Conservation (phyloP, 148 eudicot genomes). For the Rheum nobile region DNA sequence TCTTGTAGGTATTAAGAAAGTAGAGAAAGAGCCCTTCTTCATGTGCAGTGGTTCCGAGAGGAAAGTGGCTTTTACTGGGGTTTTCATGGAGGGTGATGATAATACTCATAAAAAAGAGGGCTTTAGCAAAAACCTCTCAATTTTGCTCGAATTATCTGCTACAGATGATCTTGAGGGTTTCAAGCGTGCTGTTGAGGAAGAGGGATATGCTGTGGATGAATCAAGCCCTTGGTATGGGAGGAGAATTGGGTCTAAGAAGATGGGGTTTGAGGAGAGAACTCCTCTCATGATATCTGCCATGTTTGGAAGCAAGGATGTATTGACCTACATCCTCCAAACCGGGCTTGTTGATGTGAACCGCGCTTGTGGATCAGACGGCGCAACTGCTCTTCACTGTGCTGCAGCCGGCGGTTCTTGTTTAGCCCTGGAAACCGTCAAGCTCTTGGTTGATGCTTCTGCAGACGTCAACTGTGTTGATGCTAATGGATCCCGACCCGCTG, state of each 20-base stretch:
- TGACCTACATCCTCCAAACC: slow-evolving; percentile 35
- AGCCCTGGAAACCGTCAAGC: slow-evolving; percentile 22
- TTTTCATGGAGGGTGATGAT: slow-evolving; percentile 2
- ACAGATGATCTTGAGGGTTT: slow-evolving; percentile 43
- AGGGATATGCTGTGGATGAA: slow-evolving; percentile 28
- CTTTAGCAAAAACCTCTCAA: slow-evolving; percentile 12
- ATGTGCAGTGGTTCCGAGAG: slow-evolving; percentile 5
- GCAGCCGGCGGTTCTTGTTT: slow-evolving; percentile 58
- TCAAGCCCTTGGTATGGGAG: slow-evolving; percentile 65
- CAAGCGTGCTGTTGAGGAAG: slow-evolving; percentile 37
- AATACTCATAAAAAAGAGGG: not conserved
- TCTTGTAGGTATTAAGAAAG: not conserved
- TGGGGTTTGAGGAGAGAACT: slow-evolving; percentile 64
- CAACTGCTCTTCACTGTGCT: slow-evolving; percentile 82
- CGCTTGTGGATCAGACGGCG: slow-evolving; percentile 53
- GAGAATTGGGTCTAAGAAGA: slow-evolving; percentile 53
- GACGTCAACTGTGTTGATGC: slow-evolving; percentile 36
- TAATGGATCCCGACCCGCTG: slow-evolving; percentile 45
- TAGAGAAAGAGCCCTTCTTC: not conserved
- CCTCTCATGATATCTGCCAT: slow-evolving; percentile 75
- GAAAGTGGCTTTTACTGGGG: not conserved
- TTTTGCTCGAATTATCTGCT: slow-evolving; percentile 71
- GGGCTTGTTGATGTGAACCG: slow-evolving; percentile 43
- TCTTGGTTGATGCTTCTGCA: slow-evolving; percentile 46
- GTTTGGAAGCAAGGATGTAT: slow-evolving; percentile 49